These are phyloP conservation scores for Eucalyptus curtisii DNA, from an alignment of 345 rosid species.

Conservation along the genomic window DNA sequence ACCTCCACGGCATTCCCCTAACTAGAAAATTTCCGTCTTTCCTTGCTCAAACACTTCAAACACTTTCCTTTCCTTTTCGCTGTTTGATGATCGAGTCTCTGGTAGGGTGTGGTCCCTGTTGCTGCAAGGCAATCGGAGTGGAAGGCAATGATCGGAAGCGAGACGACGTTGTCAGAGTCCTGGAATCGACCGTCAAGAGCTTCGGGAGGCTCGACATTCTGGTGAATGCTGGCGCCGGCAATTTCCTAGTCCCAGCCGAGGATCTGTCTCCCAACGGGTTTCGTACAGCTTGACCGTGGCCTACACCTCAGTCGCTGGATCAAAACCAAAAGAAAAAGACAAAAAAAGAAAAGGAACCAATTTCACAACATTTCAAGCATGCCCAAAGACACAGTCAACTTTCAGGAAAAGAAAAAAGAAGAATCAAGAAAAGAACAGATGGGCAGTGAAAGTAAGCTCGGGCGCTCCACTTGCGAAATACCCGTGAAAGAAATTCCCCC, in stretches of 20 bases:
- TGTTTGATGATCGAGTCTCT: no score
- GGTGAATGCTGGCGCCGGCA: constrained; percentile 49
- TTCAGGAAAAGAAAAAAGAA: background rate
- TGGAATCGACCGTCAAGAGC: constrained; percentile 21
- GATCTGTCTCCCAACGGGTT: constrained; percentile 42
- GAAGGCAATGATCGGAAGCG: constrained; percentile 34
- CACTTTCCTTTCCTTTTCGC: no score
- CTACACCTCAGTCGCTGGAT: background rate
- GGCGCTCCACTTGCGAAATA: background rate
- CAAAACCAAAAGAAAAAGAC: background rate
- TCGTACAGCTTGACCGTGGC: background rate
- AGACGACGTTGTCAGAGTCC: constrained; percentile 20
- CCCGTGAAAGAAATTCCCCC: background rate
- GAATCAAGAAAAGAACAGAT: background rate
- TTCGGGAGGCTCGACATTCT: constrained; percentile 46
- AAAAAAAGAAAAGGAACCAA: background rate
- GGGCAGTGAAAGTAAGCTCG: background rate
- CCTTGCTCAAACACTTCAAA: no score
- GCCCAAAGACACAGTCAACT: background rate
- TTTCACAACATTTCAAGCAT: background rate
- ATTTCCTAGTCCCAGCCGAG: constrained; percentile 34
- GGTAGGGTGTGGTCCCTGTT: no score
- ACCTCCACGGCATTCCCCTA: no score
- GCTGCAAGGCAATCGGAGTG: constrained; percentile 34
- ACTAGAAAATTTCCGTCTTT: no score